A percentile compares a stretch with the other conserved stretches of the same genome.
Conservation (phyloP, 108 stramenopile genomes). For the Skeletonema potamos region DNA sequence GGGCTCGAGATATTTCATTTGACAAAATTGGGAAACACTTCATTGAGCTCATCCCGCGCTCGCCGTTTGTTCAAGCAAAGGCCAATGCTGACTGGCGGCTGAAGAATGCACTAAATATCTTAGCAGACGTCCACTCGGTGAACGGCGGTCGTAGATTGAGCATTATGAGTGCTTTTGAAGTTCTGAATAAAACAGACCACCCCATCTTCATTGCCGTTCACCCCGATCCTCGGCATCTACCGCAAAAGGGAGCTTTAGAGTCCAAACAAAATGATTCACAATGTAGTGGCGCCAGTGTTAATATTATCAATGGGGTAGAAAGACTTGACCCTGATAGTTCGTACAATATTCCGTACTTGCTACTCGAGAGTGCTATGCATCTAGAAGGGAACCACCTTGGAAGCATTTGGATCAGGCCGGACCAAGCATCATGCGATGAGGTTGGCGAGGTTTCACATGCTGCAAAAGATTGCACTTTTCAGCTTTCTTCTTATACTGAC, state of each 20-base stretch:
- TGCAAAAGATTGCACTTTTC: conserved; percentile 11
- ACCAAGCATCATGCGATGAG: conserved; percentile 16
- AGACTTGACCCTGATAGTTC: conserved; percentile 45
- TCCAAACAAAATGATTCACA: background rate
- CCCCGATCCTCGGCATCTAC: conserved; percentile 69
- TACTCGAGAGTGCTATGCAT: conserved; percentile 74
- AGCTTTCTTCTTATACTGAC: conserved; percentile 24
- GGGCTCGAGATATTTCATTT: conserved; percentile 79
- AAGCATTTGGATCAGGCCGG: conserved; percentile 74
- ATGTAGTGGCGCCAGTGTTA: background rate
- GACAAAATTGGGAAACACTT: conserved; percentile 88
- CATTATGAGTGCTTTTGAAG: conserved; percentile 74
- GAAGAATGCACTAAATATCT: conserved; percentile 74
- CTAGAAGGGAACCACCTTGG: conserved; percentile 70
- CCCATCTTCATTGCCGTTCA: conserved; percentile 62
- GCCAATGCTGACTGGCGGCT: conserved; percentile 76
- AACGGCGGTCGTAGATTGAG: conserved; percentile 88
- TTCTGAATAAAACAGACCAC: conserved; percentile 88
- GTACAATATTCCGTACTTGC: conserved; percentile 48
- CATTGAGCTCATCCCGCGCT: conserved; percentile 67
- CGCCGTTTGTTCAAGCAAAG: conserved; percentile 49
- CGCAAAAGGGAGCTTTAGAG: background rate
- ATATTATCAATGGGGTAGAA: conserved; percentile 14
- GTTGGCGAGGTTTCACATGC: conserved; percentile 3
- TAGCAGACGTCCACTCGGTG: conserved; percentile 85